These are phyloP conservation scores for Phytophthora cactorum DNA, from an alignment of 352 stramenopile species.

Conservation along the genomic window DNA sequence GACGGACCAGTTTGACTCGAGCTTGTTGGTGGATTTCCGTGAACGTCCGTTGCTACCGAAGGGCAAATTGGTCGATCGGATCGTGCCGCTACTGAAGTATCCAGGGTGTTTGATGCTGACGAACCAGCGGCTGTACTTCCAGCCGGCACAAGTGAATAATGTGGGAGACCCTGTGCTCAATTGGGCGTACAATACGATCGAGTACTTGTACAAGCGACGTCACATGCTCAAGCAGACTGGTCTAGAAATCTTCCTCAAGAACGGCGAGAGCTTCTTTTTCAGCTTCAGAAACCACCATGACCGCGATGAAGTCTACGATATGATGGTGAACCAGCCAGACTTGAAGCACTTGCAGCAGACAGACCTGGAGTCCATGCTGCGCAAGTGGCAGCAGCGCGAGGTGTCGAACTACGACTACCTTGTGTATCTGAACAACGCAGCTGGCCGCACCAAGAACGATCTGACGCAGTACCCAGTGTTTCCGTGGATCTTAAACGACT, in stretches of 20 bases:
- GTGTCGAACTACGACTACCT: slow-evolving; percentile 97
- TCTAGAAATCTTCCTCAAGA: slow-evolving; percentile 85
- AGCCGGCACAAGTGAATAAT: slow-evolving; percentile 93
- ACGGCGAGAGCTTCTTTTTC: slow-evolving; percentile 81
- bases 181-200: slow-evolving; percentile 83
- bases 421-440: slow-evolving; percentile 88
- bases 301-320: slow-evolving; percentile 85
- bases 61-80: slow-evolving; percentile 86
- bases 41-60: slow-evolving; percentile 79
- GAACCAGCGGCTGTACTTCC: slow-evolving; percentile 89
- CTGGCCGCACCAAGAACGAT: slow-evolving; percentile 88
- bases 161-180: slow-evolving; percentile 88
- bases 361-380: slow-evolving; percentile 77
- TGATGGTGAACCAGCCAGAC: slow-evolving; percentile 82
- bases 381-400: slow-evolving; percentile 82
- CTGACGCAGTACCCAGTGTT: slow-evolving; percentile 98
- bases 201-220: slow-evolving; percentile 85
- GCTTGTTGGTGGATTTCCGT: slow-evolving; percentile 89
- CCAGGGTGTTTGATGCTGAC: slow-evolving; percentile 93
- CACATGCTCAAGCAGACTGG: slow-evolving; percentile 92
- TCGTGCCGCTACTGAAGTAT: slow-evolving; percentile 92
- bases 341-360: slow-evolving; percentile 66
- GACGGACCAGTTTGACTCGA: slow-evolving; percentile 90
- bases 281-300: slow-evolving; percentile 76
- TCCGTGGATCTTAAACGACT: slow-evolving; percentile 96